Conservation (phyloP, 1,284 basidiomycete genomes). For the Leccinum solheimii region DNA sequence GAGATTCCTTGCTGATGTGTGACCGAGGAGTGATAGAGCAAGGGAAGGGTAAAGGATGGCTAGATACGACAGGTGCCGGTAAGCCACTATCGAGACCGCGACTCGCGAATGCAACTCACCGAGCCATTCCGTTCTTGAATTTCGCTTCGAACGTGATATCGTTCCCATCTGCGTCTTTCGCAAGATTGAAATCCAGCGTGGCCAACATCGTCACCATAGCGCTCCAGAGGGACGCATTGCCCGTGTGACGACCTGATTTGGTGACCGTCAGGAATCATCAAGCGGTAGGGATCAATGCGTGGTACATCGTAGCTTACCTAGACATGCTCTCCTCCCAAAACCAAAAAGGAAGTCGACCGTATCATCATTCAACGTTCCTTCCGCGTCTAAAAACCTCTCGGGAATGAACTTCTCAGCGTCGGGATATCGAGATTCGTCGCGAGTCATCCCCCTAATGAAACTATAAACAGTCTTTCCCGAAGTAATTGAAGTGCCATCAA, state of each 20-base stretch:
- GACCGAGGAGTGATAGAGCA: constrained; percentile 8
- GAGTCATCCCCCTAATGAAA: constrained; percentile 26
- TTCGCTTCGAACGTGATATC: constrained; percentile 19
- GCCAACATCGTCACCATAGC: constrained; percentile 28
- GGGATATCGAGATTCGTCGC: constrained; percentile 24
- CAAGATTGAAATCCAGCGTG: constrained; percentile 23
- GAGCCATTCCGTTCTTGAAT: constrained; percentile 11
- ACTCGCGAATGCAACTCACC: constrained; percentile 9
- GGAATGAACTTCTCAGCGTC: constrained; percentile 26
- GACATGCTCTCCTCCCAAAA: constrained; percentile 28
- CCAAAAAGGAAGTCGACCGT: constrained; percentile 22
- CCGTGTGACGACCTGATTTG: constrained; percentile 20
- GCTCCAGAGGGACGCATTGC: constrained; percentile 21
- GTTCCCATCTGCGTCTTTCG: constrained; percentile 18
- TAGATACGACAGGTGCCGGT: neutral
- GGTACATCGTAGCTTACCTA: constrained; percentile 13
- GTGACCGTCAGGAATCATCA: neutral
- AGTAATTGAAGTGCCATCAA: neutral
- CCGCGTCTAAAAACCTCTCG: constrained; percentile 24
- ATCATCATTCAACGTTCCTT: constrained; percentile 22
- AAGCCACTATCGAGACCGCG: neutral
- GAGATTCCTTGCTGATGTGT: constrained; percentile 10
- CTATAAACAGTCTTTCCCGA: neutral
- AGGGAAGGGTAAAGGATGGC: neutral
- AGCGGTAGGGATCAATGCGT: neutral